These are phyloP conservation scores for Sclerotinia spermophila DNA, from an alignment of 2,329 filamentous ascomycete species.

Conservation along the genomic window DNA sequence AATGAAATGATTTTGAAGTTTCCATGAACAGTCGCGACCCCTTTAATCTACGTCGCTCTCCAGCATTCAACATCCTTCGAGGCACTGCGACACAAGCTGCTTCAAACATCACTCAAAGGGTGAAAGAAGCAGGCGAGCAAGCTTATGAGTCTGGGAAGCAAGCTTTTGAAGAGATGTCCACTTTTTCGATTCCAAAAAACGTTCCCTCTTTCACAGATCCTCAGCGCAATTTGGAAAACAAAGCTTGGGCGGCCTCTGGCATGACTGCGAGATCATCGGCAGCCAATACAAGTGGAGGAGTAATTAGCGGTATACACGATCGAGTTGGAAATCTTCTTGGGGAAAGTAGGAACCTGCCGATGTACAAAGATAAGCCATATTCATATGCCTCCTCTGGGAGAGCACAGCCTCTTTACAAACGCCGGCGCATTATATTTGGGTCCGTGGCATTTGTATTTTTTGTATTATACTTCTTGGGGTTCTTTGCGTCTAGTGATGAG, in stretches of 20 bases:
- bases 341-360: conserved; percentile 62
- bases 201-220: conserved; percentile 65
- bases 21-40: conserved; percentile 40
- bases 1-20: conserved; percentile 29
- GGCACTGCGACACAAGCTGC: conserved; percentile 46
- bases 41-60: conserved; percentile 39
- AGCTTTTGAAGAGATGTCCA: conserved; percentile 50
- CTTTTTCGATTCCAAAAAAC: conserved; percentile 64
- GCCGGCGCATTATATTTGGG: conserved; percentile 57
- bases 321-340: conserved; percentile 64
- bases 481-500: conserved; percentile 44
- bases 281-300: conserved; percentile 33
- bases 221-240: conserved; percentile 62
- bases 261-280: conserved; percentile 41
- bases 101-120: conserved; percentile 45
- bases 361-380: conserved; percentile 99
- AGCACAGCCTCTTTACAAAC: conserved; percentile 56
- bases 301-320: conserved; percentile 54
- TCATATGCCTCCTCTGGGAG: conserved; percentile 59
- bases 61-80: conserved; percentile 50
- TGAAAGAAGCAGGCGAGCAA: conserved; percentile 48
- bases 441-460: conserved; percentile 52
- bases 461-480: conserved; percentile 67
- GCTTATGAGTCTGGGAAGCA: conserved; percentile 45
- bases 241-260: conserved; percentile 57